Evolutionary conservation across 1,139 yeast genomes (phyloP).

Genomic region (Entelexis sorbosivorans): DNA sequence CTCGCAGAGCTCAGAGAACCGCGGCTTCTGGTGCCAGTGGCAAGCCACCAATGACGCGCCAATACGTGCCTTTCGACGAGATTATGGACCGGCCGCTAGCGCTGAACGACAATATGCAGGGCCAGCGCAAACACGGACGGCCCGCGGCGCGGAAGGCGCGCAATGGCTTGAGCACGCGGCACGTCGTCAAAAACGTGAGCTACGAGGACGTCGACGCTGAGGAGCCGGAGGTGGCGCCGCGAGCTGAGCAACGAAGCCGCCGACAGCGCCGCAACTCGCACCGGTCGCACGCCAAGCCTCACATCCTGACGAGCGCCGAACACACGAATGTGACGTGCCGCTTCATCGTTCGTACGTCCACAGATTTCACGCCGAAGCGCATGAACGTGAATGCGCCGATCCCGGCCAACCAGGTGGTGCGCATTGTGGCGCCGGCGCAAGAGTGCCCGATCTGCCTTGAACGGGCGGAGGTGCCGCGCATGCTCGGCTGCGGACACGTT

Average conservation of each 20-base stretch:
- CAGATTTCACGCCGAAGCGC: slow-evolving; percentile 39
- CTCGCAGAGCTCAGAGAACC: background rate
- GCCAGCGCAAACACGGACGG: background rate
- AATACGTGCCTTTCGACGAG: slow-evolving; percentile 6
- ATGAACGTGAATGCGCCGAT: slow-evolving; percentile 55
- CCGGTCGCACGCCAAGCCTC: background rate
- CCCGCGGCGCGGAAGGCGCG: background rate
- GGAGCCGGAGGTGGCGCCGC: background rate
- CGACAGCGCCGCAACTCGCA: background rate
- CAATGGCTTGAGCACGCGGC: background rate
- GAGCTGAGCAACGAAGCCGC: background rate
- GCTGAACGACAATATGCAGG: slow-evolving; percentile 1
- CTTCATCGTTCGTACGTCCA: slow-evolving; percentile 62
- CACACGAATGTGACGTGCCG: slow-evolving; percentile 79
- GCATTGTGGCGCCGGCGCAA: slow-evolving; percentile 66
- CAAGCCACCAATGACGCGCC: slow-evolving; percentile 7
- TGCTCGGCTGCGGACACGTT: slow-evolving; percentile 91
- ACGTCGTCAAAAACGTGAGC: background rate
- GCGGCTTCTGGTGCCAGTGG: slow-evolving; percentile 4
- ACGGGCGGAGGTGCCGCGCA: slow-evolving; percentile 80
- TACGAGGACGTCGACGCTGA: background rate
- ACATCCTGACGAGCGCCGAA: slow-evolving; percentile 15
- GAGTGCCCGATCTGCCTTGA: slow-evolving; percentile 85
- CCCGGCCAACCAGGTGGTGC: slow-evolving; percentile 47
- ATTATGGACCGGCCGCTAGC: slow-evolving; percentile 3